Conservation (phyloP, 805 yeast species). For the Henningerozyma blattae region DNA sequence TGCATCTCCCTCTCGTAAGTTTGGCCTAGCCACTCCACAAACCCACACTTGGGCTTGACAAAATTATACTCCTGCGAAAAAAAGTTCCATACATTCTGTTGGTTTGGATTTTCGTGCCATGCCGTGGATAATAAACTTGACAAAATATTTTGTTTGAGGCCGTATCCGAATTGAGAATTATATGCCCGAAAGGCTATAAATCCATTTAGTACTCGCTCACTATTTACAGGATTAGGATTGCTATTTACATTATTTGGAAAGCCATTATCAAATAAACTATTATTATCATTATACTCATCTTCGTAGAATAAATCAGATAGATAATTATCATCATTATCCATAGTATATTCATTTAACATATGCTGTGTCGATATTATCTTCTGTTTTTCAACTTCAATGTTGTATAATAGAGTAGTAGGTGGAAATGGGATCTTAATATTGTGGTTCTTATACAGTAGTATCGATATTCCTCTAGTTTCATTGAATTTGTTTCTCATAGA, state of each 20-base stretch:
- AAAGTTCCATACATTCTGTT: constrained; percentile 9
- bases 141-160: constrained; percentile 12
- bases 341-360: no score
- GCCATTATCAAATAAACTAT: no score
- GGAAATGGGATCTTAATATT: constrained; percentile 8
- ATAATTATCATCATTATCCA: no score
- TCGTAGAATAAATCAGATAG: no score
- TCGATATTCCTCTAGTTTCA: constrained; percentile 1
- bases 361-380: constrained; percentile 1
- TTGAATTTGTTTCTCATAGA: not conserved
- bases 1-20: constrained; percentile 3
- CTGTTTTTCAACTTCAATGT: constrained; percentile 5
- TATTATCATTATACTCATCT: no score
- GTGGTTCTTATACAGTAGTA: not conserved
- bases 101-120: constrained; percentile 11
- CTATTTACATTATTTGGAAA: no score
- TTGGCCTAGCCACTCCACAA: constrained; percentile 34
- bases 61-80: constrained; percentile 19
- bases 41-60: constrained; percentile 17
- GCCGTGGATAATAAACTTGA: constrained; percentile 11
- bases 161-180: constrained; percentile 15
- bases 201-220: constrained; percentile 7
- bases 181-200: constrained; percentile 19
- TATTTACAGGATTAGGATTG: not conserved
- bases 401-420: constrained; percentile 3